A percentile compares a stretch with the other conserved stretches of the same genome.
Conservation (phyloP, 192 early-diverging fungal species). For the Backusella luteola region DNA sequence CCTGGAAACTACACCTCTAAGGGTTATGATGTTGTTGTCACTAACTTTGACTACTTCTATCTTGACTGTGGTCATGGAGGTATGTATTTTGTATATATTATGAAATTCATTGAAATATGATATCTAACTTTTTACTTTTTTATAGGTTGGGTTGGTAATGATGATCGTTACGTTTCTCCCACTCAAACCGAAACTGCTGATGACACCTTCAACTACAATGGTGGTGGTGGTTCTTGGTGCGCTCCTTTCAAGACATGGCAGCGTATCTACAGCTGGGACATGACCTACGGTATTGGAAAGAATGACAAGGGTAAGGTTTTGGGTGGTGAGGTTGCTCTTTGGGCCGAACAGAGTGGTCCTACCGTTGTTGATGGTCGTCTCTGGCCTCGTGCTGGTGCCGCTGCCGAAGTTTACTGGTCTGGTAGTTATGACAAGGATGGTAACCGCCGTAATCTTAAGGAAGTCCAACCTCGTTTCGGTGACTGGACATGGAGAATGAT, state of each 20-base stretch:
- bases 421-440: constrained; percentile 51
- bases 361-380: constrained; percentile 57
- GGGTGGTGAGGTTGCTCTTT: constrained; percentile 68
- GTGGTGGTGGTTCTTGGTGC: constrained; percentile 67
- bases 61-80: constrained; percentile 73
- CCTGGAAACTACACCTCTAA: constrained; percentile 52
- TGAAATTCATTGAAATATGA: background rate
- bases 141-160: constrained; percentile 61
- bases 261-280: constrained; percentile 67
- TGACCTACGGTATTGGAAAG: constrained; percentile 53
- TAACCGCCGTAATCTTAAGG: constrained; percentile 34
- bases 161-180: constrained; percentile 47
- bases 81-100: background rate
- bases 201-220: constrained; percentile 39
- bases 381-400: constrained; percentile 69
- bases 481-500: constrained; percentile 69
- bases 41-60: constrained; percentile 62
- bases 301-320: constrained; percentile 56
- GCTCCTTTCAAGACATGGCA: constrained; percentile 75
- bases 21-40: constrained; percentile 66
- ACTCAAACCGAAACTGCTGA: constrained; percentile 27
- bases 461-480: constrained; percentile 52
- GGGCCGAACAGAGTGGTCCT: constrained; percentile 67
- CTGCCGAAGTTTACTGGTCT: constrained; percentile 71
- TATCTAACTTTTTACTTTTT: background rate